These are phyloP conservation scores for Fusarium foetens DNA, from an alignment of 2,329 filamentous ascomycete genomes.

Conservation along the genomic window DNA sequence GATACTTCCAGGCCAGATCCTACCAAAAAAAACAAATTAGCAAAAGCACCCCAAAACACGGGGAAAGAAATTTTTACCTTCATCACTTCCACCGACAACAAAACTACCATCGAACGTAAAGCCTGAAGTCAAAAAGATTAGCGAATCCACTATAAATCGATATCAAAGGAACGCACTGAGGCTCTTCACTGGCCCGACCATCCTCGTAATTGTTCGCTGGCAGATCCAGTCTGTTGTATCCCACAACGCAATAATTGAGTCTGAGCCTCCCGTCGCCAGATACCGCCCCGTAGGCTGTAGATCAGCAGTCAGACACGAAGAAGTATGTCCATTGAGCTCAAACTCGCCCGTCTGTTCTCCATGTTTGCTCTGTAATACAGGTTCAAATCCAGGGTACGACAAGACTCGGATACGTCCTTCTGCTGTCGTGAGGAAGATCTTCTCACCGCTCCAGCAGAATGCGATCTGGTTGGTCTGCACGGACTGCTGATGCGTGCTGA, in stretches of 20 bases:
- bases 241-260: slow-evolving; percentile 81
- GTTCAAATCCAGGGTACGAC: slow-evolving; percentile 72
- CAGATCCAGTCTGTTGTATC: slow-evolving; percentile 83
- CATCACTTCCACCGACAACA: slow-evolving; percentile 78
- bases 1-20: slow-evolving; percentile 73
- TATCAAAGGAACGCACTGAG: slow-evolving; percentile 63
- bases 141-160: neutral
- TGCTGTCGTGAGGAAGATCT: slow-evolving; percentile 75
- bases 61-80: slow-evolving; percentile 58
- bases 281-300: slow-evolving; percentile 77
- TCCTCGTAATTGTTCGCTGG: slow-evolving; percentile 74
- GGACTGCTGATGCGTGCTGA: slow-evolving; percentile 69
- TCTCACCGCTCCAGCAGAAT: slow-evolving; percentile 78
- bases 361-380: slow-evolving; percentile 61
- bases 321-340: slow-evolving; percentile 76
- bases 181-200: slow-evolving; percentile 75
- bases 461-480: slow-evolving; percentile 77
- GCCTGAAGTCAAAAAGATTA: slow-evolving; percentile 54
- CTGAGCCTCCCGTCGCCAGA: slow-evolving; percentile 78
- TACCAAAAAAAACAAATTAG: slow-evolving; percentile 38
- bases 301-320: slow-evolving; percentile 74
- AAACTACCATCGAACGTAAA: slow-evolving; percentile 84
- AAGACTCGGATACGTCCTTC: slow-evolving; percentile 78
- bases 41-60: neutral
- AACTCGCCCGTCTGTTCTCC: slow-evolving; percentile 63